Evolutionary conservation across 495 filamentous ascomycete genomes (phyloP).

Genomic region (Sordaria brevicollis): DNA sequence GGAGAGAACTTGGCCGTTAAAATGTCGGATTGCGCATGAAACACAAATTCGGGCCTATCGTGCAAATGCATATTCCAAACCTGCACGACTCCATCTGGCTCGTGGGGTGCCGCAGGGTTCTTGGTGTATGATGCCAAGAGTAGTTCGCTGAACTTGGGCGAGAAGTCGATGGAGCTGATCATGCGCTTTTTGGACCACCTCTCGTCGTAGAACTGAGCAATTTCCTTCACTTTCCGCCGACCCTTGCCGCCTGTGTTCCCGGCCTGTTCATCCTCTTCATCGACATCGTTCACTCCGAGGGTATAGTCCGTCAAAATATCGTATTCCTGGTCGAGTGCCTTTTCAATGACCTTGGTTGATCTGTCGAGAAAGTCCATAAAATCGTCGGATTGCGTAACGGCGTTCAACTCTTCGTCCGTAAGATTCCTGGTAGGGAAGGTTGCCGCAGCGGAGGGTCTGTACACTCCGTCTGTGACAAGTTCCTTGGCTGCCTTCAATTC

Average conservation of each 20-base stretch:
- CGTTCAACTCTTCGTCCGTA: conserved; percentile 76
- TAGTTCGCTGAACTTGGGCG: conserved; percentile 89
- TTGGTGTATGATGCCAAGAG: conserved; percentile 93
- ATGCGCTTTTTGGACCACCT: conserved; percentile 95
- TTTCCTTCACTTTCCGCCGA: conserved; percentile 70
- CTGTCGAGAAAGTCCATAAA: conserved; percentile 93
- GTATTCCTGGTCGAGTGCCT: conserved; percentile 83
- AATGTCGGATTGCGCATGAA: conserved; percentile 93
- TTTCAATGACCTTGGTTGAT: conserved; percentile 94
- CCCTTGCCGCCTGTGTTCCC: conserved; percentile 60
- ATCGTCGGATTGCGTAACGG: conserved; percentile 83
- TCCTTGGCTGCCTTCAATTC: conserved; percentile 65
- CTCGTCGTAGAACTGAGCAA: conserved; percentile 89
- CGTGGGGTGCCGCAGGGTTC: conserved; percentile 87
- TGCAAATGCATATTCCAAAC: conserved; percentile 96
- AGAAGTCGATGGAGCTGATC: conserved; percentile 88
- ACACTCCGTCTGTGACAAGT: conserved; percentile 39
- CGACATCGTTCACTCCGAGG: conserved; percentile 57
- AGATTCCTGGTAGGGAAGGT: conserved; percentile 76
- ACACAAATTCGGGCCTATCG: conserved; percentile 88
- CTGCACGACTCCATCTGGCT: conserved; percentile 88
- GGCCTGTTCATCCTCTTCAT: conserved; percentile 77
- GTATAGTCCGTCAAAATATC: conserved; percentile 94
- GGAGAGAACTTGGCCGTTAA: conserved; percentile 93
- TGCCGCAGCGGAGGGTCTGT: conserved; percentile 30